Evolutionary conservation across 345 rosid species (phyloP), one percentile per base, ranked within the genome.

Genomic region (Carallia pectinifolia): DNA sequence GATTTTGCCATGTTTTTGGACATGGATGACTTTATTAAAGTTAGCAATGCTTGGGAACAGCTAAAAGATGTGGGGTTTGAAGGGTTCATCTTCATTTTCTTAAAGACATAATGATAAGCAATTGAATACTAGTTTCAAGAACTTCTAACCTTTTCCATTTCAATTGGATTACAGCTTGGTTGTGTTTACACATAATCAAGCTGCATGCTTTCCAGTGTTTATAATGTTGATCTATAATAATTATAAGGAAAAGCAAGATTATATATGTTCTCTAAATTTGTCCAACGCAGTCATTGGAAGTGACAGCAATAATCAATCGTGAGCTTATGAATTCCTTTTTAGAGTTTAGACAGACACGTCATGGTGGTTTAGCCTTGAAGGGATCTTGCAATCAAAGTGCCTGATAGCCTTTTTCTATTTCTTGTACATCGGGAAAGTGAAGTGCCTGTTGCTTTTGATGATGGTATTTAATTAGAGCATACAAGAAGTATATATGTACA

Each of bases 351-450:
- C 34, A 6, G 50, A 47, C 64, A 64, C 17, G 23, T 62, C 33
- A 48, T 6, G 37, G 65, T 65, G 30, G 34, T 44, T 64, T 18
- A 31, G 60, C 37, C 29, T 33, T 15, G 19, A 37, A 58, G 68
- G 44, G 52, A 7, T 29, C 76, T 66, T 66, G 33, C 54, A 30
- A 50, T 40, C 23, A 4, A 48, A 36, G 70, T 58, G 34, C 18
- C 16, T 16, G 63, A 16, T 13, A n/a, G 50, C 16, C 12, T 44
- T 8, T 38, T 38, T 44, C 12, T 44, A 44, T 44, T 12, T 44
- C 50, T 44, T 44, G 17, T 44, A 44, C 50, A 3, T 44, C 13
- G 50, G 4, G 10, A 44, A 44, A 44, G 4, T 13, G 12, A 15
- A 13, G 50, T 44, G 50, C 50, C 50, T 44, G 50, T 5, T 31